Base-by-base conservation (phyloP, 2,329 filamentous ascomycete genomes). In the Penicillium sp. region DNA sequence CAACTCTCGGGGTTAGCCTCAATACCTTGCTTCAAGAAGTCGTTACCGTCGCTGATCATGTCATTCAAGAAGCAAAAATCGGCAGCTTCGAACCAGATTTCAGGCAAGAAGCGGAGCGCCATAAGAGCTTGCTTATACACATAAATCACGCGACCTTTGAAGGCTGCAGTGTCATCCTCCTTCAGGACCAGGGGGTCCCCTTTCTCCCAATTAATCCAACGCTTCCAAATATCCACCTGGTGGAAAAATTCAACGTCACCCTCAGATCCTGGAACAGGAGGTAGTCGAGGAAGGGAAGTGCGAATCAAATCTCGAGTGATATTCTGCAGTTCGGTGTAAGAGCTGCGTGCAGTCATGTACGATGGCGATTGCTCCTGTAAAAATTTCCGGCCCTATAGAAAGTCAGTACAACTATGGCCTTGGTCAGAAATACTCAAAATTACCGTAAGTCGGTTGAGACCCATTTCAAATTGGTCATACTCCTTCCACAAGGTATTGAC, bases 171-270 rank as follows among this genome's bases (percentile, higher is more conserved):
- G 63, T 97, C 92, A 50, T 97, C 92, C 2, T 87, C 82, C 68
- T 90, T 90, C 49, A 97, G 79, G 21, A 96, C 90, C 3, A 99
- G 79, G 1, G 91, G 92, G 68, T 99, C 94, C 16, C 90, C 88
- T 74, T 93, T 96, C 75, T 99, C 94, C 92, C 92, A 99, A 4
- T 87, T 81, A 61, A 99, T 89, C 94, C 95, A 99, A 61, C 84
- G 87, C 71, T 91, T 92, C 94, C 94, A 99, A 24, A 94, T 80
- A 44, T 90, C 85, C 42, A 96, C 87, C 73, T 99, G 95, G 45
- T 88, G 83, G 61, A 85, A 79, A 69, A 90, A 99, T 59, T 96
- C 92, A 21, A 87, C 82, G 56, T 96, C 87, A 2, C 94, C 94
- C 49, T 94, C 89, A 66, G 92, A 97, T 1, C 92, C 93, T 40